These are phyloP conservation scores for Lactifluus volemus DNA, from an alignment of 768 basidiomycete genomes.

Conservation along the genomic window DNA sequence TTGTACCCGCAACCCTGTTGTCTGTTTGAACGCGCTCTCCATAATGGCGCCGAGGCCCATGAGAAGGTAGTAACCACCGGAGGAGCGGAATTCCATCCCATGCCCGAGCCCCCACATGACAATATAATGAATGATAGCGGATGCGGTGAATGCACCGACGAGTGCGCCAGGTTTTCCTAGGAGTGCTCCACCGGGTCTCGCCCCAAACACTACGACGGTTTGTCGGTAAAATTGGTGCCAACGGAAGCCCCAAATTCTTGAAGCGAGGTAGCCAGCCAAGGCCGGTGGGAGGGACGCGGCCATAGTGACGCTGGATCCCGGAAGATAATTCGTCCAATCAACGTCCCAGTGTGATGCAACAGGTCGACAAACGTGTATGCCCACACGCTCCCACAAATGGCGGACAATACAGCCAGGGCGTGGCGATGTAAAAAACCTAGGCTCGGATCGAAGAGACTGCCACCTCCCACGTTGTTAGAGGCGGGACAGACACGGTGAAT, in stretches of 20 bases:
- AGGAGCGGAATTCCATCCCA: slow-evolving; percentile 36
- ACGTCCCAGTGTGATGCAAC: slow-evolving; percentile 21
- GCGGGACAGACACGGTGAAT: background rate
- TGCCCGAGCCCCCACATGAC: slow-evolving; percentile 51
- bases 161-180: slow-evolving; percentile 42
- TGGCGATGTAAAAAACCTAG: background rate
- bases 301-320: slow-evolving; percentile 26
- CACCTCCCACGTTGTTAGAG: background rate
- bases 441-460: background rate
- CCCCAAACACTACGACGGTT: slow-evolving; percentile 27
- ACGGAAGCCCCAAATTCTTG: slow-evolving; percentile 31
- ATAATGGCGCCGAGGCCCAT: slow-evolving; percentile 44
- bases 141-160: slow-evolving; percentile 50
- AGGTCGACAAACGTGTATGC: slow-evolving; percentile 14
- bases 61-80: slow-evolving; percentile 48
- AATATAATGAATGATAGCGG: slow-evolving; percentile 50
- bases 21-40: slow-evolving; percentile 38
- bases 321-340: slow-evolving; percentile 25
- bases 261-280: slow-evolving; percentile 31
- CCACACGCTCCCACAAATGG: slow-evolving; percentile 3
- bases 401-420: background rate
- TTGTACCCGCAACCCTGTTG: slow-evolving; percentile 38
- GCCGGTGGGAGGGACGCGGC: slow-evolving; percentile 29
- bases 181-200: slow-evolving; percentile 27
- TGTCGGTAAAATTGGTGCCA: slow-evolving; percentile 34